Evolutionary conservation across 2,329 filamentous ascomycete genomes (phyloP), one percentile per base, ranked within the genome.

Genomic region (Sordariomycetes sp.): DNA sequence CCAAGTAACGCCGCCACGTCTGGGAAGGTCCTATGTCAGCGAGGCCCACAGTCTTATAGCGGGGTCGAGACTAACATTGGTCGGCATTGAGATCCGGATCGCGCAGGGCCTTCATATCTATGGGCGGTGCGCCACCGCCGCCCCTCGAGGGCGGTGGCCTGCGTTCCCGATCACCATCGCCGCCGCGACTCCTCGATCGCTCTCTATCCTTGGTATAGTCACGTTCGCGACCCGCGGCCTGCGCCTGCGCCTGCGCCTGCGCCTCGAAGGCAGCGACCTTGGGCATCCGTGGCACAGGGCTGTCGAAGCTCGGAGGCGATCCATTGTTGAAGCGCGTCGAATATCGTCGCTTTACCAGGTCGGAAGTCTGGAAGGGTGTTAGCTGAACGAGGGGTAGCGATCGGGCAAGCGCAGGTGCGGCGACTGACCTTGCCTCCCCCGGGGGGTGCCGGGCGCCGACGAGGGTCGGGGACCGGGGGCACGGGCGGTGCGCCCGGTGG

Each of bases 311-410:
- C n/a, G 55, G 48, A 59, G 82, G 74, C 1, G 87, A 87, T 1
- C 86, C 70, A 62, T 88, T 84, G 64, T 90, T 92, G 70, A 96
- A 95, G 60, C 92, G 85, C 50, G 91, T 91, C 45, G 94, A 97
- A 72, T 97, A 99, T 64, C 94, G 80, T 64, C 90, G 82, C 74
- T 97, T 97, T 59, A 99, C 91, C 57, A 97, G 77, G 69, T 99
- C 92, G 25, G 81, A 81, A 1, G 82, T 85, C 81, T 84, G 69
- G 3, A 50, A 24, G 12, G n/a, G 45, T 22, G 45, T 50, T 24
- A 50, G 45, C 7, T 22, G n/a, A 6, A 64, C 62, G 13, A 50
- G 22, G 20, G 20, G 35, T 13, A 12, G 24, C 10, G 34, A 25
- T 39, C 17, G 12, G 36, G 20, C 13, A 20, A 13, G 36, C 32